Evolutionary conservation across 2,329 filamentous ascomycete species (phyloP), one percentile per base, ranked within the genome.

Genomic region (Thielaviopsis cerberus): DNA sequence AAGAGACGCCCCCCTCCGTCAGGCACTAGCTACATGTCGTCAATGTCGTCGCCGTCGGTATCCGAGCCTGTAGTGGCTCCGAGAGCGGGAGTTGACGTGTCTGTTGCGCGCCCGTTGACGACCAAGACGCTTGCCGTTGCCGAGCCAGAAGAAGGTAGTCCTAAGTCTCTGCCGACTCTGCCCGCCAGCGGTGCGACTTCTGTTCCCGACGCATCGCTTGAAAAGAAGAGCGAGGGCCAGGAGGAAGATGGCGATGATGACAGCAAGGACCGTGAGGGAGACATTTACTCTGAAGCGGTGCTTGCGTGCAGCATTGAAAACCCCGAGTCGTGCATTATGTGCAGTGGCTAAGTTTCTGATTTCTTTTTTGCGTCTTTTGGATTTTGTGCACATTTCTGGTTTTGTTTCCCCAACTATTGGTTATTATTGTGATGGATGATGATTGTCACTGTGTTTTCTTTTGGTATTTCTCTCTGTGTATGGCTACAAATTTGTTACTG

Each of bases 281-380:
- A 98, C 69, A 98, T 98, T 65, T 98, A 95, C 71, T 91, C 91
- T 0, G 87, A 97, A 65, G 88, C 90, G 60, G 90, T 87, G 17
- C 75, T 98, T 69, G 81, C 83, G 66, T 98, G 92, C 77, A 96
- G 90, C 73, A 97, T 98, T 70, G 90, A 97, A 69, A 96, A 97
- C 76, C 88, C 85, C 65, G 92, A 98, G 70, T 78, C 85, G 53
- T 98, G 92, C 70, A 70, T 95, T 63, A 97, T 98, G 92, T 98
- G 92, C 82, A 94, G 88, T 72, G 91, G 90, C 75, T 97, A 79
- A 71, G 51, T 8, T 1, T 20, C 7, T 58, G 24, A n/a, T 17
- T 37, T n/a, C 22, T 52, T 20, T 23, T 50, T 50, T 55, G 22
- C 17, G 25, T 24, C 45, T 56, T 57, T 41, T 11, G 52, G 6